Evolutionary conservation across 768 basidiomycete species (phyloP).

Genomic region (Phlebiopsis gigantea): DNA sequence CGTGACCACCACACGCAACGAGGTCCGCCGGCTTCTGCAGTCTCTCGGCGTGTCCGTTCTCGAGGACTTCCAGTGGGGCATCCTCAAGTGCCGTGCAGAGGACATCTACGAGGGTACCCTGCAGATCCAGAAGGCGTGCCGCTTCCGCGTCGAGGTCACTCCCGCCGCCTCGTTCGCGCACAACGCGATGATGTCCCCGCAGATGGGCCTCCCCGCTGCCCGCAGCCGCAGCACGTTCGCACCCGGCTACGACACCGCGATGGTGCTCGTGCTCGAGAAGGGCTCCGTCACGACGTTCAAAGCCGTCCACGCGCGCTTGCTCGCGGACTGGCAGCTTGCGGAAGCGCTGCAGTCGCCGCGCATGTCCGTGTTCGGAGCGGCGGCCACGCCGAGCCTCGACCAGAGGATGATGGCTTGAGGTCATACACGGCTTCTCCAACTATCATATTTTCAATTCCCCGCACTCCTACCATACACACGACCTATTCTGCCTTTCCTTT

Average conservation of each 20-base stretch:
- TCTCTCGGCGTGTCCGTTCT: constrained; percentile 59
- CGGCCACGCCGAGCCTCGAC: constrained; percentile 16
- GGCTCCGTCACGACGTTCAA: constrained; percentile 87
- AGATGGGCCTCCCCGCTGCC: constrained; percentile 19
- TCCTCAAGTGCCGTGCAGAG: constrained; percentile 48
- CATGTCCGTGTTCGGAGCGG: constrained; percentile 6
- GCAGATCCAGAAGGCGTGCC: constrained; percentile 62
- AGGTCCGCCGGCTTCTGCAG: constrained; percentile 60
- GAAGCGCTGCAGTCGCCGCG: constrained; percentile 27
- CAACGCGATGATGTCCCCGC: constrained; percentile 21
- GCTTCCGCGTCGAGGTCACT: constrained; percentile 81
- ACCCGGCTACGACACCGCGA: constrained; percentile 49
- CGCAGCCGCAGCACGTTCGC: constrained; percentile 19
- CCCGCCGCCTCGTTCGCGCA: constrained; percentile 11
- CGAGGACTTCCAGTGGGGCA: constrained; percentile 37
- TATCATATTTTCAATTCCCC: not conserved
- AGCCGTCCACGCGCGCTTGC: constrained; percentile 64
- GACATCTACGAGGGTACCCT: constrained; percentile 39
- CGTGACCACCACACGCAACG: constrained; percentile 54
- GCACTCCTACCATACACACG: not conserved
- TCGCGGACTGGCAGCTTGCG: constrained; percentile 55
- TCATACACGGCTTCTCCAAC: not conserved
- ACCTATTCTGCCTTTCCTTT: not conserved
- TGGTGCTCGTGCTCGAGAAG: constrained; percentile 84
- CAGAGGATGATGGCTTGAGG: constrained; percentile 14